Evolutionary conservation across 495 filamentous ascomycete genomes (phyloP), one percentile per base, ranked within the genome.

Genomic region (Elaphomyces granulatus): DNA sequence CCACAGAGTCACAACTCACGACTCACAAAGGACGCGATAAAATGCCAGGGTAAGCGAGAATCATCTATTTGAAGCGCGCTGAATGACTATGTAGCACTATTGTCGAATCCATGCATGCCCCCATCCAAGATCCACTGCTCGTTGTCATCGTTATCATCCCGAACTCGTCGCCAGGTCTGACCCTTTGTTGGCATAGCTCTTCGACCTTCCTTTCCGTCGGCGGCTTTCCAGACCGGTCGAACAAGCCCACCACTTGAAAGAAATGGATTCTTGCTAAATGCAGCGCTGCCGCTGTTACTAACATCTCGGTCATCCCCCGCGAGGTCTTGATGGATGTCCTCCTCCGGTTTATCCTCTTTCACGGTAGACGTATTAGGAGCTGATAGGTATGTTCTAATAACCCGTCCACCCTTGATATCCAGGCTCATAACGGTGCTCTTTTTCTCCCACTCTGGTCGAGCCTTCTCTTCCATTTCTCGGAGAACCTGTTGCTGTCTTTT

Each of bases 101-200:
- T 36, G 23, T 40, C 51, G 28, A 60, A 52, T 4, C 84, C 82
- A 56, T 81, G 76, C 3, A 74, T 50, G 8, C 88, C 83, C 0
- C 88, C 88, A 59, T 94, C 81, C 3, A 94, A 59, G 45, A 94
- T 94, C 60, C 87, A 78, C n/a, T 71, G 73, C 60, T 94, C 88
- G 48, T 94, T 95, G 54, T 95, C 77, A 37, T 87, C 81, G 30
- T 77, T 66, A 49, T 93, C 84, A 60, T 95, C 86, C 53, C 96
- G 92, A 1, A 94, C 88, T 44, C 85, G 74, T 35, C 87, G 67
- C 90, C 88, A 95, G 2, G 70, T 73, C 42, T 67, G 68, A 36
- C 46, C 71, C 56, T 54, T 55, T 34, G 36, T 46, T 16, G 46
- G 43, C n/a, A 47, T 44, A 28, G 12, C 23, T 40, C 54, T 61